Conservation (phyloP, 805 yeast species). For the Kluyveromyces siamensis region DNA sequence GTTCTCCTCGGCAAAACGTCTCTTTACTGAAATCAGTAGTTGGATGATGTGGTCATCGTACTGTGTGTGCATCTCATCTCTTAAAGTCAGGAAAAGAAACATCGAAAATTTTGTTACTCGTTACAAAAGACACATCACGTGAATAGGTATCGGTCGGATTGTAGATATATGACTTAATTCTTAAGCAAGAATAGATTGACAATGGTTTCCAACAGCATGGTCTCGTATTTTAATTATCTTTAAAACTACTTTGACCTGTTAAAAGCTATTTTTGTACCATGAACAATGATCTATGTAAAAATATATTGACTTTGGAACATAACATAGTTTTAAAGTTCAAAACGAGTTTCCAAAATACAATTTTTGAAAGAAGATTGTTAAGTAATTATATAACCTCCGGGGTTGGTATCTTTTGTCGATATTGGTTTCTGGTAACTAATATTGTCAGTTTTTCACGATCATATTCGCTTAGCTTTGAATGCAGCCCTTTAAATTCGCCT, state of each 20-base stretch:
- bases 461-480: slow-evolving; percentile 21
- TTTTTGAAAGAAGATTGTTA: background rate
- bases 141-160: background rate
- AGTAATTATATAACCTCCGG: background rate
- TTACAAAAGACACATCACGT: background rate
- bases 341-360: background rate
- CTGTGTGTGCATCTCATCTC: background rate
- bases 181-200: too few species aligned
- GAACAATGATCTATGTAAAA: too few species aligned
- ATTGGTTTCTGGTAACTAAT: slow-evolving; percentile 4
- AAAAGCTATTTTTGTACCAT: too few species aligned
- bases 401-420: background rate
- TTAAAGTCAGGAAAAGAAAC: background rate
- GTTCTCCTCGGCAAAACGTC: background rate
- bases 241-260: too few species aligned
- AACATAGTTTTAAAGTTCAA: background rate
- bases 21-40: background rate
- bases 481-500: background rate
- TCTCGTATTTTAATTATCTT: too few species aligned
- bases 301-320: background rate
- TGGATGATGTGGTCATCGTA: background rate
- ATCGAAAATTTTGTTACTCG: background rate
- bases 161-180: too few species aligned
- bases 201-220: too few species aligned
- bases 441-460: slow-evolving; percentile 30